phyloP scores from a whole-genome alignment of 73 alveolate genomes.

The Tetrahymena malaccensis region DNA sequence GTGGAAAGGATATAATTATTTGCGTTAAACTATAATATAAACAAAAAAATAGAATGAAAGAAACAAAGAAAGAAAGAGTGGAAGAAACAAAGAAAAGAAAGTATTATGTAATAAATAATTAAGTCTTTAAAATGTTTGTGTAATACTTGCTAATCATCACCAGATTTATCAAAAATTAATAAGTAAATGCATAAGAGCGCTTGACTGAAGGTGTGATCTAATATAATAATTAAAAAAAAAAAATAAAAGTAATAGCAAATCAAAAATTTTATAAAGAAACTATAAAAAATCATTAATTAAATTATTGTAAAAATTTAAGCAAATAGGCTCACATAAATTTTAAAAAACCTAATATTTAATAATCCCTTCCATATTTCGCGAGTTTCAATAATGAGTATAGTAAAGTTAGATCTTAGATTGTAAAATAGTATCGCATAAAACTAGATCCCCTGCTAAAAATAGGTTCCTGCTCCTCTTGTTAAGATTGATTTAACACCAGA shows the following conservation, averaged over 20 bases:
- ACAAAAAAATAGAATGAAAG: not conserved
- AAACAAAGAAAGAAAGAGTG: not conserved
- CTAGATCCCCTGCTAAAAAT: not conserved
- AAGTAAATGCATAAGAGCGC: not conserved
- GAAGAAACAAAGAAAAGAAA: not conserved
- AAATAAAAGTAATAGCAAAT: not conserved
- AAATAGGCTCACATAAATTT: not conserved
- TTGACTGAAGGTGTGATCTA: not conserved
- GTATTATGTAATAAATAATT: not conserved
- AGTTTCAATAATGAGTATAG: not conserved
- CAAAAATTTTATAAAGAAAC: not conserved
- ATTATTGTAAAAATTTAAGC: not conserved
- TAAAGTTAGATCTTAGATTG: not conserved
- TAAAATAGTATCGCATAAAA: not conserved
- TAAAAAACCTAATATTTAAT: not conserved
- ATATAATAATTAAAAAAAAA: too few species aligned
- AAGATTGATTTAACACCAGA: not conserved
- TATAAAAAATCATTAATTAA: too few species aligned
- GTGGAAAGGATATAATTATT: not conserved
- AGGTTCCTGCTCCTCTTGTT: not conserved
- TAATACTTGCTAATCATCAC: not conserved
- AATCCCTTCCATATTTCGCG: not conserved
- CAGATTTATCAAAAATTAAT: not conserved
- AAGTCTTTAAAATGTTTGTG: not conserved
- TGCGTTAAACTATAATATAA: not conserved